Conservation (phyloP, 108 stramenopile species). For the Bacterosira constricta region DNA sequence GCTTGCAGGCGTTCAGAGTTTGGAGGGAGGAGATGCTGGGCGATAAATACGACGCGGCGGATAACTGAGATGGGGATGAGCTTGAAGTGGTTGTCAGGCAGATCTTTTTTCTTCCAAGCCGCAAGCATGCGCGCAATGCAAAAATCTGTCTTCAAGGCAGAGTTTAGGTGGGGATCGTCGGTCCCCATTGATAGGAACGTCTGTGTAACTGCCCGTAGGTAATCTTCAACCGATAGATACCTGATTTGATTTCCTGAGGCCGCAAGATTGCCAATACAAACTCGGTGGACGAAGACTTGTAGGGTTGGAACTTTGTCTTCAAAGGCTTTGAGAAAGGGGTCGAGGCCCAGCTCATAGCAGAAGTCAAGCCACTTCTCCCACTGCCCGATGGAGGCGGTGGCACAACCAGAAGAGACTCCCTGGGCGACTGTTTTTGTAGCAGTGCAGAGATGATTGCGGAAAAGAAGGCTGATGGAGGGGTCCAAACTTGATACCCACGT, state of each 20-base stretch:
- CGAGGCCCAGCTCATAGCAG: constrained; percentile 12
- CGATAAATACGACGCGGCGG: neutral
- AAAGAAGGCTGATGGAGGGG: constrained; percentile 6
- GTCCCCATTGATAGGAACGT: constrained; percentile 39
- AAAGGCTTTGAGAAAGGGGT: constrained; percentile 27
- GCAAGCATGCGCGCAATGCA: constrained; percentile 13
- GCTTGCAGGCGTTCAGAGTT: constrained; percentile 8
- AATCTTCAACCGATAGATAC: constrained; percentile 42
- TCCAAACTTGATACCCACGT: constrained; percentile 6
- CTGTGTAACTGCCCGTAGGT: constrained; percentile 38
- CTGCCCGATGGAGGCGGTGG: constrained; percentile 10
- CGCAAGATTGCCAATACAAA: constrained; percentile 1
- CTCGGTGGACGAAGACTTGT: constrained; percentile 36
- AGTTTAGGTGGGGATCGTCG: constrained; percentile 30
- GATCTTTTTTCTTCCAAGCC: constrained; percentile 20
- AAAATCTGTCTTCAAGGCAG: constrained; percentile 23
- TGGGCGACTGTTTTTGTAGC: constrained; percentile 16
- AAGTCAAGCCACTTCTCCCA: constrained; percentile 28
- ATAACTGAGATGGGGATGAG: constrained; percentile 48
- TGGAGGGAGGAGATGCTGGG: neutral
- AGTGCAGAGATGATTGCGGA: constrained; percentile 31
- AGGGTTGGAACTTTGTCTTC: constrained; percentile 26
- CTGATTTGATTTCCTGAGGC: constrained; percentile 7
- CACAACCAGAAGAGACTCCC: constrained; percentile 10
- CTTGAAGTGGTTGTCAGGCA: neutral